These are phyloP conservation scores for Sanghuangporus weigelae DNA, from an alignment of 1,284 basidiomycete species.

Conservation along the genomic window DNA sequence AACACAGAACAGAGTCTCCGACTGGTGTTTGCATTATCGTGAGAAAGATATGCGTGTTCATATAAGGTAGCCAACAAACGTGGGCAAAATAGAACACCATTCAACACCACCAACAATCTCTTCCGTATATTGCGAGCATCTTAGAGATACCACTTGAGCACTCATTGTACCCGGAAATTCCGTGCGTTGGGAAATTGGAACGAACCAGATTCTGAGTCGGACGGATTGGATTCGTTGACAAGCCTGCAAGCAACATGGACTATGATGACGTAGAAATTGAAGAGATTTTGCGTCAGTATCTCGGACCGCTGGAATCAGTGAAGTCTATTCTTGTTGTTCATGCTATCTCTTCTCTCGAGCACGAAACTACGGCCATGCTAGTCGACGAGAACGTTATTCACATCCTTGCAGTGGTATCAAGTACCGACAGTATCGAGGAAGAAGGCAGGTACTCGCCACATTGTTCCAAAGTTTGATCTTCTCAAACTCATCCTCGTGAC, in stretches of 20 bases:
- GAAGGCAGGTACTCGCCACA: conserved; percentile 11
- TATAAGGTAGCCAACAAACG: no score
- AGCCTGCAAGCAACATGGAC: not conserved
- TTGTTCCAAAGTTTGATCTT: not conserved
- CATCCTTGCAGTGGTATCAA: conserved; percentile 5
- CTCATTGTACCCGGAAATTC: no score
- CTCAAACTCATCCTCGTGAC: not conserved
- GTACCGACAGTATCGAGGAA: not conserved
- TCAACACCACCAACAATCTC: no score
- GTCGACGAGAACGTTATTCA: not conserved
- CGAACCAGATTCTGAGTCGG: no score
- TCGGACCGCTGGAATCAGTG: not conserved
- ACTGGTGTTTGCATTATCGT: no score
- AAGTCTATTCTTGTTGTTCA: not conserved
- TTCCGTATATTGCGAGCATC: no score
- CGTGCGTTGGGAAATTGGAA: no score
- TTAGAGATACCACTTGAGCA: no score
- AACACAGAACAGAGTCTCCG: no score
- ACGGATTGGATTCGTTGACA: no score
- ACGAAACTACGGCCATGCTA: not conserved
- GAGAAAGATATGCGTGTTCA: no score
- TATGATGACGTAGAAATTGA: not conserved
- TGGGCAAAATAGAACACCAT: no score
- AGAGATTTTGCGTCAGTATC: not conserved
- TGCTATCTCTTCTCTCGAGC: not conserved